Evolutionary conservation across 345 rosid species (phyloP), one percentile per base, ranked within the genome.

Genomic region (Citrus glauca): DNA sequence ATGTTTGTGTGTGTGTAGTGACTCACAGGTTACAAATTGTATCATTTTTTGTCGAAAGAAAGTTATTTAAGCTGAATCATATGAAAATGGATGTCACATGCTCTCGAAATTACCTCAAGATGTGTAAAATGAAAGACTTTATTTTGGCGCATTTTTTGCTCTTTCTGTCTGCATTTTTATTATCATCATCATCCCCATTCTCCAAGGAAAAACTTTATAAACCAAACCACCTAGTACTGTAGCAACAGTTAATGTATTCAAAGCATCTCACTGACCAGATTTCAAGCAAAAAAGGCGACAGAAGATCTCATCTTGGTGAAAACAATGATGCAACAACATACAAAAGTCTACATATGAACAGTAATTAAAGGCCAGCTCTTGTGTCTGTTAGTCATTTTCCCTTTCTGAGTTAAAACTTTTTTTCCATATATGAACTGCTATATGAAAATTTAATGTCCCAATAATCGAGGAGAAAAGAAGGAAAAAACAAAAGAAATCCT

Each of bases 301-400:
- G 28, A 60, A 75, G 56, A 48, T 64, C 25, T 45, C 35, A 42
- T 50, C 20, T 69, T 28, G 70, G 28, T 28, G 40, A 60, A 64
- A 74, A 63, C 59, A 74, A 62, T 64, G 78, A 48, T 64, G 20
- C 24, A 73, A 73, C 72, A 50, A 35, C 48, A 8, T 30, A 66
- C 72, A 66, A 55, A n/a, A 13, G 64, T 76, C 72, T 48, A 66
- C 66, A 33, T 76, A 53, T 53, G 55, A 76, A 76, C 72, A 76
- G 79, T 76, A 10, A 11, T 56, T 19, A 5, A 27, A 61, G 14
- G 66, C 32, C 5, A 33, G 48, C 6, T 35, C 8, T 11, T 11
- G 22, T n/a, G 32, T 32, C 75, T 4, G 28, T 32, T 73, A n/a
- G 8, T 20, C 10, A 57, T 72, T 72, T 72, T 59, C 53, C 9